These are phyloP conservation scores for Papilionanthe hybrid DNA, from an alignment of 116 monocot species.

Conservation along the genomic window DNA sequence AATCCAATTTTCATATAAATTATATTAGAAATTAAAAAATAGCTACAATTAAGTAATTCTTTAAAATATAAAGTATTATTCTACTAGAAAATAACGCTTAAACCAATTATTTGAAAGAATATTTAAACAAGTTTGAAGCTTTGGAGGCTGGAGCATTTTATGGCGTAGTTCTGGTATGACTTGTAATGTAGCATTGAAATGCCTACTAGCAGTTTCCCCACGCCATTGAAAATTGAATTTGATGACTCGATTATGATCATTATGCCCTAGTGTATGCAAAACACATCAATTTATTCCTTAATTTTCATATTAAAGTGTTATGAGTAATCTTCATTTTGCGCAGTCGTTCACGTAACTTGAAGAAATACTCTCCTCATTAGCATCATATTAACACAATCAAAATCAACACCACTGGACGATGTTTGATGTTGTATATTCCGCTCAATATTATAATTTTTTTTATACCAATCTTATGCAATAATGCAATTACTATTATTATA, in stretches of 20 bases:
- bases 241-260: neutral
- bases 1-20: too few species aligned
- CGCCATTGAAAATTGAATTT: neutral
- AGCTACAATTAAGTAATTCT: too few species aligned
- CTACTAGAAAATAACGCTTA: too few species aligned
- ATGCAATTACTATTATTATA: too few species aligned
- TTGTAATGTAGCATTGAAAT: neutral
- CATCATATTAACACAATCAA: neutral
- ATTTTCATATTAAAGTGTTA: neutral
- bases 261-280: neutral
- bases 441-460: neutral
- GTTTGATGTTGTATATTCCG: neutral
- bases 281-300: neutral
- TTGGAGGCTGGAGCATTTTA: neutral
- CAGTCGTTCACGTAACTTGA: neutral
- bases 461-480: neutral
- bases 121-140: neutral
- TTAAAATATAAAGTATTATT: too few species aligned
- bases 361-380: neutral
- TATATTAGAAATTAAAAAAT: too few species aligned
- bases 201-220: neutral
- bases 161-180: neutral
- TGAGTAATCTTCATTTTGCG: neutral
- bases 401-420: neutral
- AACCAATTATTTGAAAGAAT: too few species aligned